A percentile compares a stretch with the other conserved stretches of the same genome.
Conservation (phyloP, 129 eudicot species). For the Erigeron canadensis region DNA sequence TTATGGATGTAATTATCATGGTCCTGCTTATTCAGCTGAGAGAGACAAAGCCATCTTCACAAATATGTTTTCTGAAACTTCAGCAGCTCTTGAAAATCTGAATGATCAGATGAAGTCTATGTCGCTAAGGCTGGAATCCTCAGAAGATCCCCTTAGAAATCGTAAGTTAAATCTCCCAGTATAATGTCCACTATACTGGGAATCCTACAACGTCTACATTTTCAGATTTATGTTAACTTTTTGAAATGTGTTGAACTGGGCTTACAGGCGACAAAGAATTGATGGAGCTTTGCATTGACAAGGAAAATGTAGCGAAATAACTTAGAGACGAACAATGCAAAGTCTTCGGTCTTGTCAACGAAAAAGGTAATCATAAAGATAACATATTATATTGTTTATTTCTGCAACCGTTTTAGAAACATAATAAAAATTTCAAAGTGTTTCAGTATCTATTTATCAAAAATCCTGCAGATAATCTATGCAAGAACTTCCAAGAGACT, state of each 20-base stretch:
- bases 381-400: background rate
- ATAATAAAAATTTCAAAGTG: slow-evolving; percentile 14
- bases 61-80: slow-evolving; percentile 60
- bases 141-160: slow-evolving; percentile 55
- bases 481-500: slow-evolving; percentile 64
- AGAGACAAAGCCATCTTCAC: slow-evolving; percentile 60
- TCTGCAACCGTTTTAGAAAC: slow-evolving; percentile 1
- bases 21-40: slow-evolving; percentile 61
- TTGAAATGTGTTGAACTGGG: slow-evolving; percentile 24
- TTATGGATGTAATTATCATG: slow-evolving; percentile 16
- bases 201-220: slow-evolving; percentile 4
- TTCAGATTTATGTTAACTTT: background rate
- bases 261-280: slow-evolving; percentile 73
- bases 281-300: slow-evolving; percentile 55
- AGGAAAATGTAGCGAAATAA: slow-evolving; percentile 55
- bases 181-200: background rate
- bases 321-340: slow-evolving; percentile 51
- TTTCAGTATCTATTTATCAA: slow-evolving; percentile 17
- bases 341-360: slow-evolving; percentile 47
- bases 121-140: slow-evolving; percentile 67
- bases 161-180: slow-evolving; percentile 47
- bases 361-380: slow-evolving; percentile 53
- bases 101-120: slow-evolving; percentile 60
- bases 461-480: slow-evolving; percentile 50
- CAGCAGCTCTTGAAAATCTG: slow-evolving; percentile 68